Percentiles rank a stretch among this genome's conserved stretches.
Conservation (phyloP, 202 grass and related monocot genomes). For the Saccharum hybrid region DNA sequence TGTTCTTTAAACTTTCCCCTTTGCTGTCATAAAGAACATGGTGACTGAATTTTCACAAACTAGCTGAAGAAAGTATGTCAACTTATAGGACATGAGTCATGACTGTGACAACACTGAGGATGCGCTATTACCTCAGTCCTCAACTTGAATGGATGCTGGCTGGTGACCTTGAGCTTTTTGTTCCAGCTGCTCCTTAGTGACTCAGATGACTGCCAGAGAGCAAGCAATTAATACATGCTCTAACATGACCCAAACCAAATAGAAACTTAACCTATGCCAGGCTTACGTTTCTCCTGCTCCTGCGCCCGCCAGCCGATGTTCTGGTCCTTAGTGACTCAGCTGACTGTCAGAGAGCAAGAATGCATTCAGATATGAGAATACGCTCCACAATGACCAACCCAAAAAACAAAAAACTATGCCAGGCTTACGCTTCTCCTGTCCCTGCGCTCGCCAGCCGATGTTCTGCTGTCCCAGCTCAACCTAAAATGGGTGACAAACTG, state of each 20-base stretch:
- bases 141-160: slow-evolving; percentile 89
- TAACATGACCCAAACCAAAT: background rate
- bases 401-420: background rate
- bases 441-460: slow-evolving; percentile 56
- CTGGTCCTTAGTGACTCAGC: slow-evolving; percentile 4
- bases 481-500: slow-evolving; percentile 48
- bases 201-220: slow-evolving; percentile 58
- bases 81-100: background rate
- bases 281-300: slow-evolving; percentile 74
- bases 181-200: slow-evolving; percentile 81
- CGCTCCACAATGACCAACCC: background rate
- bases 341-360: background rate
- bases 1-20: slow-evolving; percentile 82
- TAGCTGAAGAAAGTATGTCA: background rate
- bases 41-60: slow-evolving; percentile 31
- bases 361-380: background rate
- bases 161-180: slow-evolving; percentile 85
- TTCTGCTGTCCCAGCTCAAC: slow-evolving; percentile 65
- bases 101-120: background rate
- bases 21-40: slow-evolving; percentile 55
- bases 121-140: slow-evolving; percentile 79
- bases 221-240: background rate
- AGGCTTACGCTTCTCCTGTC: slow-evolving; percentile 72
- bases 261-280: background rate
- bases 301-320: slow-evolving; percentile 61